Base-by-base conservation (phyloP, 2,329 filamentous ascomycete genomes). In the Monosporascus sp. region DNA sequence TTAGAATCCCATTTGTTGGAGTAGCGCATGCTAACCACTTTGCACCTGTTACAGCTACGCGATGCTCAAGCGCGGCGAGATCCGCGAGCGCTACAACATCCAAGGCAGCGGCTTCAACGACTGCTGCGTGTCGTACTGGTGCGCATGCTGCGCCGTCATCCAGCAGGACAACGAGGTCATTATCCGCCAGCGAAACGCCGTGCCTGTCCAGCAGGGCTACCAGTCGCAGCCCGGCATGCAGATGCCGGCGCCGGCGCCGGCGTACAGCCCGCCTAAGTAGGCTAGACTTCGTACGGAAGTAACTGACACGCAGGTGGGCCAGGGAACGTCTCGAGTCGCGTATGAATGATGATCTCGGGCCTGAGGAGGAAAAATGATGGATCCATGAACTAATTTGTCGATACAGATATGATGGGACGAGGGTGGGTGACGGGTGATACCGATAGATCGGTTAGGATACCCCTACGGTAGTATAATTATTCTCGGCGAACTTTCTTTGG, bases 151-250 rank as follows among this genome's bases (percentile, higher is more conserved):
- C 60, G 63, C 66, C 3, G 62, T 77, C 37, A 67, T 77, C 50
- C 76, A 79, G 63, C 70, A 77, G 50, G 73, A 76, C 62, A 76
- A 75, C 60, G 74, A 77, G 56, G 65, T 69, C 49, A 60, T 60
- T 57, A 49, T 58, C 19, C 61, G 64, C 49, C 58, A 64, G 56
- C 49, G 50, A 47, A 59, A 58, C 26, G 58, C 53, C 22, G 53
- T 51, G 48, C 60, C 63, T 40, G 37, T 58, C 43, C 47, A 48
- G 7, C 66, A 69, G 51, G 66, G 63, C 50, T 71, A 71, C 58
- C 62, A 68, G 54, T 49, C 63, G 11, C 64, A 67, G 54, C 56
- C 62, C 7, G 58, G 54, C 27, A 70, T 70, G 68, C 59, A 67
- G 37, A 63, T 68, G 60, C 55, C 58, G 7, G 31, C 48, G 52